Evolutionary conservation across 2,329 filamentous ascomycete species (phyloP).

Genomic region (Berkeleyomyces rouxiae): DNA sequence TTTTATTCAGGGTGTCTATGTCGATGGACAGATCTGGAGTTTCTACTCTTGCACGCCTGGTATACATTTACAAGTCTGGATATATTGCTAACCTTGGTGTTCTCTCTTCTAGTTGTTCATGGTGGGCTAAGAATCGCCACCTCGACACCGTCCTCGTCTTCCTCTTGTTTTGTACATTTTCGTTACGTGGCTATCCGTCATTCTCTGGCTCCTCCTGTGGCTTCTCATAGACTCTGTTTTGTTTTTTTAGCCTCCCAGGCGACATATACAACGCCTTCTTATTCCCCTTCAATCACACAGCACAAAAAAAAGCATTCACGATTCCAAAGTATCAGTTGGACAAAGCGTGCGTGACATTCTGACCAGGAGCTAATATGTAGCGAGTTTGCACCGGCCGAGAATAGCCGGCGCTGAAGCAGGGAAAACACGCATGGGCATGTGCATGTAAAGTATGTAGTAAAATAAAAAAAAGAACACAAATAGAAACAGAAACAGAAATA

Average conservation of each 20-base stretch:
- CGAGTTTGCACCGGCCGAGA: not conserved
- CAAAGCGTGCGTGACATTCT: not conserved
- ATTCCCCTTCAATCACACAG: not conserved
- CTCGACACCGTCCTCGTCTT: not conserved
- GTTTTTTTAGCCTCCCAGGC: not conserved
- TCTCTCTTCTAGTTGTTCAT: conserved; percentile 7
- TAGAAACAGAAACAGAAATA: not conserved
- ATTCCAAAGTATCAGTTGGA: not conserved
- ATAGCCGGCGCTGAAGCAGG: not conserved
- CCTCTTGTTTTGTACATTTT: not conserved
- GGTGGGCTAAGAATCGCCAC: conserved; percentile 3
- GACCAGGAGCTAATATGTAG: not conserved
- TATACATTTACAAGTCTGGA: too few relatives aligned
- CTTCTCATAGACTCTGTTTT: not conserved
- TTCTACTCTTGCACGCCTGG: too few relatives aligned
- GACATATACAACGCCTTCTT: not conserved
- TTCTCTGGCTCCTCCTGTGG: not conserved
- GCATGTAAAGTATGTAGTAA: conserved; percentile 1
- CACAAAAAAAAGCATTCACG: not conserved
- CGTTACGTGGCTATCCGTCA: not conserved
- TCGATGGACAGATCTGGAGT: not conserved
- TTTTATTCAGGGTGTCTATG: not conserved
- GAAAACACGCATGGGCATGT: conserved; percentile 9
- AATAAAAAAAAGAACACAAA: not conserved
- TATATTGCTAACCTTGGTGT: not conserved